Base-by-base conservation (phyloP, 129 eudicot species). In the Artemisia tridentata region DNA sequence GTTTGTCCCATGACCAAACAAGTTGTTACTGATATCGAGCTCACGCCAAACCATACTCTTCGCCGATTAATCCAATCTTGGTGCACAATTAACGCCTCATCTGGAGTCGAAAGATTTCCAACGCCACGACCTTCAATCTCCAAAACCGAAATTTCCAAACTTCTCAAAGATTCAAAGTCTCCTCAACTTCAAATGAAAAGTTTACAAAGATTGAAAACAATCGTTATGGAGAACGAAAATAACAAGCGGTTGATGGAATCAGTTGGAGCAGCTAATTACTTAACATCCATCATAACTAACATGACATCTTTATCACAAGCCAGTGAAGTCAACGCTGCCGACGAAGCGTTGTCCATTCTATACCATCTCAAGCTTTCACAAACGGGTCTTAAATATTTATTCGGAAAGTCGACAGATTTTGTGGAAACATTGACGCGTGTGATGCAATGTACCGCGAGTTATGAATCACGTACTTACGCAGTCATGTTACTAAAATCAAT, bases 61-160 rank as follows among this genome's bases (percentile, higher is more conserved):
- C 79, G 90, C 1, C 79, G 95, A 1, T 25, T 88, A 0, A 88
- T 88, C 76, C 88, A 85, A 56, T 78, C 95, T 2, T 88, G 95
- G 95, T 88, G 95, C 85, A 88, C 88, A 31, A 69, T 85, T 63
- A 83, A 88, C 56, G 79, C 90, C 0, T 88, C 95, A 3, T 54
- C 29, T 5, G 95, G 95, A 4, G 13, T 88, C 69, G 88, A 85
- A 60, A 80, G 90, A 19, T 63, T 85, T 51, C 95, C 88, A 0
- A 85, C 96, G 0, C 91, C 96, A 10, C 74, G 78, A 1, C 59
- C 69, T 8, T 82, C 85, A 2, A 66, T 79, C 75, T 72, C 73
- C 65, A 80, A 72, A 71, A 25, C 82, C 29, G 86, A 88, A 20
- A 70, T 88, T 21, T 1, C 51, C 0, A 88, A 88, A 54, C 88